Base-by-base conservation (phyloP, 2,329 filamentous ascomycete species). In the Claviceps capensis region DNA sequence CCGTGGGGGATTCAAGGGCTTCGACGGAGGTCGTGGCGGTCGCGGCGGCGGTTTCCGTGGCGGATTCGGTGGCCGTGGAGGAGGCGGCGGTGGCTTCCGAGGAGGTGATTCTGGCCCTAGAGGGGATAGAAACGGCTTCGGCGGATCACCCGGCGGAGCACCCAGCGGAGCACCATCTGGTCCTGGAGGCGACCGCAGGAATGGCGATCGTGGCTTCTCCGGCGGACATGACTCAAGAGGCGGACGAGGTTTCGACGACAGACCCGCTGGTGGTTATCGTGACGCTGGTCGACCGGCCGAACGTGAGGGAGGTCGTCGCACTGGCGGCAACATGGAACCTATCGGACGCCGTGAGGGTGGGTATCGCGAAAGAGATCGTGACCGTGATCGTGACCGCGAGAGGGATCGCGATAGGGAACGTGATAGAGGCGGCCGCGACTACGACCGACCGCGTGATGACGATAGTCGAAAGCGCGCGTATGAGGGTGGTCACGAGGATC, bases 261-360 rank as follows among this genome's bases (percentile, higher is more conserved):
- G 77, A 59, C 61, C 73, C 55, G 51, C 48, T 19, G 71, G 72
- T 59, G 73, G 69, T 55, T 73, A 76, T 60, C 74, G 63, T 37
- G 63, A 65, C 34, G 59, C 57, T 13, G 61, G 61, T 53, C 74
- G 77, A 53, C 59, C 55, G 8, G 57, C 61, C 7, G 64, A 63
- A 44, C 60, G 63, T 46, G 63, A 65, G 30, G 58, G 57, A 13
- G 61, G 61, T 54, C 74, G 77, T 53, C 70, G 72, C 44, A 84
- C 81, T 52, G 86, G 86, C 58, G 86, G 86, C 71, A 93, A 94
- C 70, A 85, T 85, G 68, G 88, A 94, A 66, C 88, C 87, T 55
- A 80, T 93, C 65, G 83, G 85, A 62, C 80, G 81, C 54, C 66
- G 82, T 61, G 81, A 83, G 57, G 73, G 74, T 65, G 75, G 75